A percentile compares a stretch with the other conserved stretches of the same genome.
Evolutionary conservation across 192 early-diverging fungal species (phyloP).

Genomic region (Backusella sp.): DNA sequence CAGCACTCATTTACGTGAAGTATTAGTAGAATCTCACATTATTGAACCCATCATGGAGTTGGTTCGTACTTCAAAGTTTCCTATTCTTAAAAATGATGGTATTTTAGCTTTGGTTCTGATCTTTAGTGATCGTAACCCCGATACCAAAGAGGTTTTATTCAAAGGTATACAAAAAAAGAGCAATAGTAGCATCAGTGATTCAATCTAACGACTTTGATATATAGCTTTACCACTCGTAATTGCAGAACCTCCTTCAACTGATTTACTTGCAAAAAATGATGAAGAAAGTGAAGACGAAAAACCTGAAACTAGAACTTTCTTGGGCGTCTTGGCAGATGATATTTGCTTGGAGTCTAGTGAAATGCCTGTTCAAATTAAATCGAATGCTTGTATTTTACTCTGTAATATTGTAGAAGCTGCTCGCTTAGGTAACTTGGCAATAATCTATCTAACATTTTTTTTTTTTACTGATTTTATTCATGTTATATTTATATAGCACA

Average conservation of each 20-base stretch:
- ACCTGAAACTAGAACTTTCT: slow-evolving; percentile 26
- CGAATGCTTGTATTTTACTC: slow-evolving; percentile 49
- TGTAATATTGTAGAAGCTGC: slow-evolving; percentile 38
- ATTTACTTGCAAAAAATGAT: slow-evolving; percentile 18
- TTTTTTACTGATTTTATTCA: background rate
- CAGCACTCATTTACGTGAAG: slow-evolving; percentile 32
- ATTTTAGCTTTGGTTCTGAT: slow-evolving; percentile 53
- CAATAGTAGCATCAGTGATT: background rate
- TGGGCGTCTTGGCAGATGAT: slow-evolving; percentile 41
- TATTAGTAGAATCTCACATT: slow-evolving; percentile 33
- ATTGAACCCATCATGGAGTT: slow-evolving; percentile 42
- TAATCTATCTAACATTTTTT: too few species aligned
- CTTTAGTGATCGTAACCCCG: slow-evolving; percentile 33
- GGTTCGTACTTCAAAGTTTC: slow-evolving; percentile 51
- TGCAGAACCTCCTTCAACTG: background rate
- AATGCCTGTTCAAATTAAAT: slow-evolving; percentile 47
- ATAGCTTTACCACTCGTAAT: slow-evolving; percentile 17
- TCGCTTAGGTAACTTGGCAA: slow-evolving; percentile 12
- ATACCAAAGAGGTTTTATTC: slow-evolving; percentile 7
- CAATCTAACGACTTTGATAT: background rate
- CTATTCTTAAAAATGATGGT: slow-evolving; percentile 57
- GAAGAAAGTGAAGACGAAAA: slow-evolving; percentile 10
- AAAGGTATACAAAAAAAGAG: slow-evolving; percentile 20
- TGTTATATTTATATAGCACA: background rate
- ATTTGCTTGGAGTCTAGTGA: slow-evolving; percentile 38